Evolutionary conservation across 2,329 filamentous ascomycete species (phyloP), one percentile per base, ranked within the genome.

Genomic region (Aspergillus pseudoglaucus): DNA sequence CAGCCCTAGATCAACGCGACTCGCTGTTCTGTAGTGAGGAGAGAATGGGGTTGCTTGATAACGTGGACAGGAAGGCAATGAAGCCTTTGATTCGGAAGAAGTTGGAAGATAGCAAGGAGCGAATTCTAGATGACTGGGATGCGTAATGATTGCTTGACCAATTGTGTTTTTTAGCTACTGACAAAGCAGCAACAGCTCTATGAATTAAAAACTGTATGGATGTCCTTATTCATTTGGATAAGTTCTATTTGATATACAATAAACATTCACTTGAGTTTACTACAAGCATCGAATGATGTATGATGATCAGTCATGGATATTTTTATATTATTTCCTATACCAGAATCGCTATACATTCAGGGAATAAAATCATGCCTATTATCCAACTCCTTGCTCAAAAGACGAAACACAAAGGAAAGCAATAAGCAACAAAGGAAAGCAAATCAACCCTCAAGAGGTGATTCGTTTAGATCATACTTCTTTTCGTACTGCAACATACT

Each of bases 381-480:
- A 30, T 18, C 37, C 37, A 39, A 39, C 37, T 14, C 46, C 32
- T 33, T 43, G 18, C 42, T 41, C 18, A 47, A 38, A 22, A 38
- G 33, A 45, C 42, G 45, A 39, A 32, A 43, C 1, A 20, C 23
- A 47, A 20, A 38, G 37, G 15, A 2, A 42, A 47, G 23, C 22
- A 40, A 33, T 22, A 42, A 23, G 25, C 12, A 23, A 47, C 39
- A 33, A 52, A 38, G 23, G 46, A 51, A 44, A 45, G 49, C 50
- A 46, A 47, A 30, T 56, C 55, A 61, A 37, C 55, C 59, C 50
- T 63, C 61, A 46, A 59, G 46, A 25, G 60, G 56, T 7, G 58
- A 64, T 54, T 64, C 62, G 42, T 59, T 53, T 50, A 64, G 50
- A 20, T 63, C 54, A 48, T 61, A 56, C 51, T 54, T 45, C 51